phyloP scores from a whole-genome alignment of 768 basidiomycete genomes.

The Ramaria rubella region DNA sequence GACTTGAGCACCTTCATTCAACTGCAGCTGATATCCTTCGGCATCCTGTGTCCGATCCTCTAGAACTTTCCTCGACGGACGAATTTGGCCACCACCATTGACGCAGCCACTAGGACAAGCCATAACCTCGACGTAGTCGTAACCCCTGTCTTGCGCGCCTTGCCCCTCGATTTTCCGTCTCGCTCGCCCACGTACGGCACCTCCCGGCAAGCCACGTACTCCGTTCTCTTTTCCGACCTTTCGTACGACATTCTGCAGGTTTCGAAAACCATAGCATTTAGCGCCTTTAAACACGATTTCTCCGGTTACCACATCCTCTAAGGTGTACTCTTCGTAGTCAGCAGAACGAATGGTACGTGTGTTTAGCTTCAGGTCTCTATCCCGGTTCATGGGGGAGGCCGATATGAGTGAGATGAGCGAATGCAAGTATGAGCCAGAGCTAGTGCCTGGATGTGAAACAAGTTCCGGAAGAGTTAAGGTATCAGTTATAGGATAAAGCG shows the following conservation, averaged over 20 bases:
- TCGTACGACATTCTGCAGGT: constrained; percentile 93
- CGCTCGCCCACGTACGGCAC: constrained; percentile 19
- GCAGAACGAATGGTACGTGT: constrained; percentile 59
- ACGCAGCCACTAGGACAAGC: constrained; percentile 97
- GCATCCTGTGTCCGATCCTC: constrained; percentile 32
- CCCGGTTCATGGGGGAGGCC: constrained; percentile 39
- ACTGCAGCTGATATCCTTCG: constrained; percentile 62
- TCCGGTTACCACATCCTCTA: constrained; percentile 41
- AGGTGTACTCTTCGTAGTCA: constrained; percentile 72
- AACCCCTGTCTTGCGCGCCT: constrained; percentile 37
- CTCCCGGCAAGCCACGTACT: constrained; percentile 27
- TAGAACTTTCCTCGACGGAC: constrained; percentile 12
- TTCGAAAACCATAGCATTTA: constrained; percentile 95
- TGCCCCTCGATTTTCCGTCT: constrained; percentile 22
- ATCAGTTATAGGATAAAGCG: constrained; percentile 11
- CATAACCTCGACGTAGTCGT: constrained; percentile 97
- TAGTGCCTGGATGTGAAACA: constrained; percentile 72
- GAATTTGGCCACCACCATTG: constrained; percentile 90
- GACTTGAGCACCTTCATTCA: constrained; percentile 44
- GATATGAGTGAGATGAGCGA: constrained; percentile 46
- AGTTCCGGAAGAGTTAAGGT: constrained; percentile 55
- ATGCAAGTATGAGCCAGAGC: constrained; percentile 90
- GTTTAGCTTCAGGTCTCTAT: constrained; percentile 40
- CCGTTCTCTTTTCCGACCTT: constrained; percentile 86
- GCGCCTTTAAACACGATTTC: constrained; percentile 83